Evolutionary conservation across 2,329 filamentous ascomycete genomes (phyloP).

Genomic region (Grosmannia penicillata): DNA sequence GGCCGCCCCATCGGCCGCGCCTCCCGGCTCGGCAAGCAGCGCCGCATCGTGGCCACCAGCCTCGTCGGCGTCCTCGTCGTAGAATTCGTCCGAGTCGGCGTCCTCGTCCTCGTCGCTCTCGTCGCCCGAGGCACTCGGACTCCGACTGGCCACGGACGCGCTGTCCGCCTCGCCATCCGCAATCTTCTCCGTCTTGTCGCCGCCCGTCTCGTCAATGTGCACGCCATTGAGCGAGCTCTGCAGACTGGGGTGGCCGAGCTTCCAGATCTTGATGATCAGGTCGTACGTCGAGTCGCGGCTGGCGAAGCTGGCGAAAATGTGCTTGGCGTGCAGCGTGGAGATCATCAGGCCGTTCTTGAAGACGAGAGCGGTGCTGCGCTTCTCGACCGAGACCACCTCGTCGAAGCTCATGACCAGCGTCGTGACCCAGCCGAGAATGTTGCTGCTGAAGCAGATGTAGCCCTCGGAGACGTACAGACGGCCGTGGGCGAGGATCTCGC

Average conservation of each 20-base stretch:
- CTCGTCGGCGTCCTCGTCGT: constrained; percentile 66
- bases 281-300: constrained; percentile 94
- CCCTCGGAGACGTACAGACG: constrained; percentile 93
- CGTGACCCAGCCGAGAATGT: constrained; percentile 95
- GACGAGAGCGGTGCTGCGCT: constrained; percentile 84
- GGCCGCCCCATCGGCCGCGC: constrained; percentile 33
- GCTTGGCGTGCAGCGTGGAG: constrained; percentile 85
- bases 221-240: constrained; percentile 87
- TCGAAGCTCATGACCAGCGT: constrained; percentile 97
- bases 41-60: constrained; percentile 33
- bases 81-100: constrained; percentile 60
- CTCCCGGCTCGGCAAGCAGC: constrained; percentile 23
- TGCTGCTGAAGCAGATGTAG: constrained; percentile 96
- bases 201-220: constrained; percentile 62
- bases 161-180: constrained; percentile 45
- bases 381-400: constrained; percentile 92
- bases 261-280: constrained; percentile 95
- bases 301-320: constrained; percentile 90
- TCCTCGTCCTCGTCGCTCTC: constrained; percentile 57
- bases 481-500: constrained; percentile 88
- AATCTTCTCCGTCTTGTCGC: constrained; percentile 82
- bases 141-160: constrained; percentile 27
- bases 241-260: constrained; percentile 82
- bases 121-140: constrained; percentile 41
- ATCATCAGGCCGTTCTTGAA: constrained; percentile 98